Conservation (phyloP, 805 yeast genomes). For the Metschnikowia colocasiae region DNA sequence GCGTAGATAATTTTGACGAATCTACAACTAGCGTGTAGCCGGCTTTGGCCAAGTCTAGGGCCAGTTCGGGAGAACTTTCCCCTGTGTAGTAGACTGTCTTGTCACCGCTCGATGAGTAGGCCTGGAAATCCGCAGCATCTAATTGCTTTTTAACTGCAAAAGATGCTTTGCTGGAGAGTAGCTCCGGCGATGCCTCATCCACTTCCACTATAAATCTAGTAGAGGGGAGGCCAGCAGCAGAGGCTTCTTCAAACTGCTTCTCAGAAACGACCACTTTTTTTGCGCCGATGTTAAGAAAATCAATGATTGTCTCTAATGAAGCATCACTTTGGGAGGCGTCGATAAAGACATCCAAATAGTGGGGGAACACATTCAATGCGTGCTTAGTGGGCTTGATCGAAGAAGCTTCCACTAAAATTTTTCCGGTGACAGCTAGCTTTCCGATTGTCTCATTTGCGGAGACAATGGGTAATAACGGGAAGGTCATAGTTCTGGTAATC, state of each 20-base stretch:
- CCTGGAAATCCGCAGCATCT: constrained; percentile 17
- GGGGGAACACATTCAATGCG: constrained; percentile 30
- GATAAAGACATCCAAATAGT: constrained; percentile 26
- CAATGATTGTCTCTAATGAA: constrained; percentile 38
- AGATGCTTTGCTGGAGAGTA: constrained; percentile 19
- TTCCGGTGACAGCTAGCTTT: constrained; percentile 32
- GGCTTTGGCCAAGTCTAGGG: constrained; percentile 24
- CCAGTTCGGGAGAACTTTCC: constrained; percentile 20
- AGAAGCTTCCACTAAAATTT: constrained; percentile 28
- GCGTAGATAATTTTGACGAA: constrained; percentile 28
- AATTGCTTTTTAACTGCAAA: constrained; percentile 22
- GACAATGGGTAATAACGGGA: constrained; percentile 38
- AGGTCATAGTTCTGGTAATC: constrained; percentile 25
- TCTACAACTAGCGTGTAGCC: constrained; percentile 37
- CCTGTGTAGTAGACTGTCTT: constrained; percentile 26
- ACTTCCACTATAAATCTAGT: constrained; percentile 16
- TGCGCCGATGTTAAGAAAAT: constrained; percentile 61
- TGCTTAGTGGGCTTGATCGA: constrained; percentile 29
- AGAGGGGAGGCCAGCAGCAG: constrained; percentile 16
- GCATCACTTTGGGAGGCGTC: constrained; percentile 26
- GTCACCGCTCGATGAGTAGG: constrained; percentile 25
- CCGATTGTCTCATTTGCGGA: constrained; percentile 21
- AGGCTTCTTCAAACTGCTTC: constrained; percentile 10
- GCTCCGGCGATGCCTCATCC: constrained; percentile 6
- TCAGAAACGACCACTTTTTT: constrained; percentile 39